A percentile compares a stretch with the other conserved stretches of the same genome.
Conservation (phyloP, 805 yeast species). For the Cyberlindnera subsufficiens region DNA sequence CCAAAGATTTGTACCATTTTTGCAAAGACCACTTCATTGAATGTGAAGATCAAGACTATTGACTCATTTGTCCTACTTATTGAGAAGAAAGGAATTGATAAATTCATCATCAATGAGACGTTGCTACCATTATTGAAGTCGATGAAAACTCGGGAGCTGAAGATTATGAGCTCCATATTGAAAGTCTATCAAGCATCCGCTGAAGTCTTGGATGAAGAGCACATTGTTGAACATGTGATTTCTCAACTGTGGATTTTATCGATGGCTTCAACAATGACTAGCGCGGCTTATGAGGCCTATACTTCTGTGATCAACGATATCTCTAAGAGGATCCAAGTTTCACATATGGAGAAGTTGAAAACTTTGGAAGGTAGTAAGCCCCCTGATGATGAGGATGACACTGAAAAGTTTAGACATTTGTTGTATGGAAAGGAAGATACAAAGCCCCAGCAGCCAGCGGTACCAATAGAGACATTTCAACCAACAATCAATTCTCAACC, state of each 20-base stretch:
- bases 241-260: conserved; percentile 49
- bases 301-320: conserved; percentile 35
- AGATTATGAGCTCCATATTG: conserved; percentile 48
- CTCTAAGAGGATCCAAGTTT: conserved; percentile 37
- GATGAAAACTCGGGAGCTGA: conserved; percentile 71
- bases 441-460: neutral
- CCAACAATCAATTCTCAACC: conserved; percentile 3
- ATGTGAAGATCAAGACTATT: conserved; percentile 68
- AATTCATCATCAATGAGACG: conserved; percentile 65
- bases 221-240: conserved; percentile 44
- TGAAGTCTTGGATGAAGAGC: conserved; percentile 40
- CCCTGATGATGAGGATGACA: conserved; percentile 20
- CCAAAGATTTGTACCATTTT: conserved; percentile 70
- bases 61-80: conserved; percentile 54
- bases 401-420: conserved; percentile 17
- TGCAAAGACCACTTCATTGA: conserved; percentile 76
- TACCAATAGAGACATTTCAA: conserved; percentile 16
- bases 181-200: conserved; percentile 32
- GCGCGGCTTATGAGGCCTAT: conserved; percentile 35
- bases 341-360: conserved; percentile 31
- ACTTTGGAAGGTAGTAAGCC: conserved; percentile 20
- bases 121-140: conserved; percentile 72
- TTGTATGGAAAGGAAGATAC: conserved; percentile 13
- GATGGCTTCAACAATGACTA: conserved; percentile 37
- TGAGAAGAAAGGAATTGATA: conserved; percentile 58